Evolutionary conservation across 768 basidiomycete species (phyloP).

Genomic region (Lactifluus volemus): DNA sequence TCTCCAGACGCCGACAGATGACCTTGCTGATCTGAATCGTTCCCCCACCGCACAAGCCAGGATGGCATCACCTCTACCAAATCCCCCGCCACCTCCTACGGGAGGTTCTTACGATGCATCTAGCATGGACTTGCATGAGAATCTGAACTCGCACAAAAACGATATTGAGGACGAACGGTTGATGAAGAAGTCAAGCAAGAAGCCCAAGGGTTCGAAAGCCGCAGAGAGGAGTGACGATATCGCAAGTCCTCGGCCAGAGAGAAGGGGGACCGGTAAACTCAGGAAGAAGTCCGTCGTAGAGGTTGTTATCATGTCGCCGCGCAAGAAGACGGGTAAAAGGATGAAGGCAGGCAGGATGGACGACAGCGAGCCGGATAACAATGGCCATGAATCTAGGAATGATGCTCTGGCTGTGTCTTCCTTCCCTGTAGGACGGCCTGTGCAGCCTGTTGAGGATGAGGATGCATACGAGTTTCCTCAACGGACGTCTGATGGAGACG

Average conservation of each 20-base stretch:
- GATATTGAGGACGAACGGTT: slow-evolving; percentile 8
- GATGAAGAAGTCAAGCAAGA: slow-evolving; percentile 17
- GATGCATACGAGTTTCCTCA: neutral
- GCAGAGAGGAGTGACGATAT: slow-evolving; percentile 13
- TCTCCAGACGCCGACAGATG: neutral
- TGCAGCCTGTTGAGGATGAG: neutral
- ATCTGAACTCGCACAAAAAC: slow-evolving; percentile 4
- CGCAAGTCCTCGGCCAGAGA: neutral
- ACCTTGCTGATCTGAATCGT: neutral
- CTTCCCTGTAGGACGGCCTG: neutral
- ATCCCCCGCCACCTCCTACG: neutral
- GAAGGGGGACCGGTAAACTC: slow-evolving; percentile 3
- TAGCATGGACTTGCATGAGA: neutral
- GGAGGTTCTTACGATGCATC: neutral
- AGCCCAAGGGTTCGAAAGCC: neutral
- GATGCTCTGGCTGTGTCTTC: neutral
- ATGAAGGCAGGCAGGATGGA: slow-evolving; percentile 3
- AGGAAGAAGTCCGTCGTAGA: slow-evolving; percentile 17
- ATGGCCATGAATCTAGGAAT: slow-evolving; percentile 6
- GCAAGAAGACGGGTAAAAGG: slow-evolving; percentile 19
- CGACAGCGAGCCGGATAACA: slow-evolving; percentile 4
- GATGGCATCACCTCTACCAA: slow-evolving; percentile 1
- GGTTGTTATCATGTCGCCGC: slow-evolving; percentile 22
- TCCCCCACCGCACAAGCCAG: neutral
- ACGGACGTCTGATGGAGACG: slow-evolving; percentile 9